Conservation (phyloP, 139 green algal species). For the Volvox reticuliferus region DNA sequence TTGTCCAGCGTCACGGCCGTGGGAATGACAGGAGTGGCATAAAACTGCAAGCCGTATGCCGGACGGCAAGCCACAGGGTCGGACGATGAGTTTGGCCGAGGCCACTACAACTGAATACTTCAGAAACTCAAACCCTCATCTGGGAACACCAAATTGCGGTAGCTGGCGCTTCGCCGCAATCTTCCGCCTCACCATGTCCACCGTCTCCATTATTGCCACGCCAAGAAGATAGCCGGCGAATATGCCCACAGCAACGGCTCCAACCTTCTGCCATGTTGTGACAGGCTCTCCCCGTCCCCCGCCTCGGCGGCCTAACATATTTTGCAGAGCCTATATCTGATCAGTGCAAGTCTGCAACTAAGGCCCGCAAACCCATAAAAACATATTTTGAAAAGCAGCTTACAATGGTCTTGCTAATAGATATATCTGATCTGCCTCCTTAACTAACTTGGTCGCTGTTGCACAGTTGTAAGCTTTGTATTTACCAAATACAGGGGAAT, state of each 20-base stretch:
- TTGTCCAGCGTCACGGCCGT: neutral
- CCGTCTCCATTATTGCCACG: constrained; percentile 42
- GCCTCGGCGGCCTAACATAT: neutral
- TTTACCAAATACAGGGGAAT: no score
- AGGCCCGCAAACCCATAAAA: no score
- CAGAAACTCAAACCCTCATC: neutral
- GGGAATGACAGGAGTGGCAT: constrained; percentile 6
- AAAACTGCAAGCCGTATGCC: neutral
- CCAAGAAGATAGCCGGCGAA: constrained; percentile 37
- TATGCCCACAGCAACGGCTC: neutral
- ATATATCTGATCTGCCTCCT: no score
- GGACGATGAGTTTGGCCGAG: neutral
- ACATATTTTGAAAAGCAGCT: no score
- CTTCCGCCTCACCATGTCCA: constrained; percentile 12
- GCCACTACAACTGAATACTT: neutral
- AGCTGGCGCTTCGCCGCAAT: neutral
- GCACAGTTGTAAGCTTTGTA: no score
- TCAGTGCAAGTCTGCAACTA: no score
- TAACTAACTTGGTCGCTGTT: no score
- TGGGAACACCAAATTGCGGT: neutral
- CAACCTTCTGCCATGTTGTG: neutral
- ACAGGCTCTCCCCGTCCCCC: neutral
- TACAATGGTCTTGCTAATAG: no score
- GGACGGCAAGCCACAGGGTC: neutral
- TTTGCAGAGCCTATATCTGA: neutral